These are phyloP conservation scores for Diutina rugosa DNA, from an alignment of 1,139 yeast species.

Conservation along the genomic window DNA sequence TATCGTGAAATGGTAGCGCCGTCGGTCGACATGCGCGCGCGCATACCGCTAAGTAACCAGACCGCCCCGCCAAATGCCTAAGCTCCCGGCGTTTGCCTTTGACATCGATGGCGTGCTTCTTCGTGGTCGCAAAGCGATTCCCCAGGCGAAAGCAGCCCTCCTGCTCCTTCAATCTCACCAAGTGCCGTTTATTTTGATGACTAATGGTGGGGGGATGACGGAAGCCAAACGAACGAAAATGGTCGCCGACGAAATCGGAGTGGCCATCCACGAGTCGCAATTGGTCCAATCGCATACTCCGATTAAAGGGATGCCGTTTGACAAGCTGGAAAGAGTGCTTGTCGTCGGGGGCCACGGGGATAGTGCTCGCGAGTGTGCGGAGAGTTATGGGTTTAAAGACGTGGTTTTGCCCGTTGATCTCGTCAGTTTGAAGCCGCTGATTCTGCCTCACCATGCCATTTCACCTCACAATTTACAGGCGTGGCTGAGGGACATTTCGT, in stretches of 20 bases:
- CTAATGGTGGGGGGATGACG: slow-evolving; percentile 86
- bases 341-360: slow-evolving; percentile 81
- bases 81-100: slow-evolving; percentile 22
- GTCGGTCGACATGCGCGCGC: neutral
- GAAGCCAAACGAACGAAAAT: slow-evolving; percentile 51
- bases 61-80: neutral
- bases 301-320: slow-evolving; percentile 39
- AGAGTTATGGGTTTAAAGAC: slow-evolving; percentile 65
- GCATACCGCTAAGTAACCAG: too few species aligned
- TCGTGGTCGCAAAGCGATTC: slow-evolving; percentile 60
- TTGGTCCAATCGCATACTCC: slow-evolving; percentile 91
- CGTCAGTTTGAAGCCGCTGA: slow-evolving; percentile 38
- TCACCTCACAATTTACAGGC: slow-evolving; percentile 31
- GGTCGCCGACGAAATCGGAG: slow-evolving; percentile 37
- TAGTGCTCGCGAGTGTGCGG: slow-evolving; percentile 57
- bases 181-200: slow-evolving; percentile 75
- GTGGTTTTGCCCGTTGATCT: slow-evolving; percentile 73
- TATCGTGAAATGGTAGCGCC: neutral
- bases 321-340: slow-evolving; percentile 45
- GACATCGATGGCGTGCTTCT: slow-evolving; percentile 88
- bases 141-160: slow-evolving; percentile 56
- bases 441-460: slow-evolving; percentile 65
- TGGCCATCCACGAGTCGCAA: slow-evolving; percentile 46
- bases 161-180: slow-evolving; percentile 35
- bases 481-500: slow-evolving; percentile 23